Base-by-base conservation (phyloP, 1,284 basidiomycete genomes). In the Trichosporon ovoides region DNA sequence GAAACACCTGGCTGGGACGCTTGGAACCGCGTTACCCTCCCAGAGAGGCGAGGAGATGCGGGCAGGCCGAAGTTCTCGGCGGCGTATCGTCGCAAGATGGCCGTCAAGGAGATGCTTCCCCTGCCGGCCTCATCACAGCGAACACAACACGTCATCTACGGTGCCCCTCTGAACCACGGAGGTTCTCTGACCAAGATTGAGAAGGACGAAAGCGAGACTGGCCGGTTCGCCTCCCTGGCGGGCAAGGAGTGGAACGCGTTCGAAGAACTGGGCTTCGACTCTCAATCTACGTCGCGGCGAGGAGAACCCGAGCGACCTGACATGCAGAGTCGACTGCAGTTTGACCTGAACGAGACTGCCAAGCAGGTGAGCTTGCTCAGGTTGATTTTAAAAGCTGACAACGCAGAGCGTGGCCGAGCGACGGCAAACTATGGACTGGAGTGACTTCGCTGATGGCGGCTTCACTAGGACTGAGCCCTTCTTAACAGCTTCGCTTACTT, bases 171-270 rank as follows among this genome's bases (percentile, higher is more conserved):
- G 20, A 53, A 12, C 36, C 43, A 18, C 1, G 43, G 43, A 16
- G 43, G 22, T 4, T 7, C 24, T 1, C 14, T 48, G 14, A 48
- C 22, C 22, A 48, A 35, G 16, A 55, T 46, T 33, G 57, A 54
- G 9, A 66, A 69, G 31, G 69, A 67, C 18, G 69, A 71, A 18
- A 68, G 64, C 20, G 81, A 81, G 9, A 85, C 85, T 57, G 86
- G 86, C 60, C 79, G 84, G 16, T 93, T 87, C 75, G 81, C 84
- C 57, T 89, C 83, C 60, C 70, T 93, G 65, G 88, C 89, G 0
- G 89, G 92, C 62, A 79, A 91, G 64, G 88, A 86, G 70, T 94
- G 91, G 91, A 88, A 88, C 12, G 85, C 88, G 71, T 94, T 94
- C 68, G 89, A 91, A 79, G 79, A 82, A 38, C 80, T 84, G 72